A percentile compares a stretch with the other conserved stretches of the same genome.
These are phyloP conservation scores for Brassica carinata DNA, from an alignment of 345 rosid species.

Conservation along the genomic window DNA sequence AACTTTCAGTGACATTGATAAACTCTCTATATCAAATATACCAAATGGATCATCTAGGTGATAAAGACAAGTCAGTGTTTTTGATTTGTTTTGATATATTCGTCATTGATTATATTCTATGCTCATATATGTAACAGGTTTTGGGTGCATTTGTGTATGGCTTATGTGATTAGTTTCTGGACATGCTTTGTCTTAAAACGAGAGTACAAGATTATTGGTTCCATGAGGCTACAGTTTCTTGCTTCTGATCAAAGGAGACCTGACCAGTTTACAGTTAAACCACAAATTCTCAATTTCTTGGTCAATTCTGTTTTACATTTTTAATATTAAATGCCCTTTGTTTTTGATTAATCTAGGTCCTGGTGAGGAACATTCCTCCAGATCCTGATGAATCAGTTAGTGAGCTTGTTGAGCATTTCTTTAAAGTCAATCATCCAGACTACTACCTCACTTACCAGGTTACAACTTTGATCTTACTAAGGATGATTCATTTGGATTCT, in stretches of 20 bases:
- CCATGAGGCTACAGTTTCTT: conserved; percentile 87
- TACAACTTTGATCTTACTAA: conserved; percentile 23
- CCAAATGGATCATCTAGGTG: conserved; percentile 75
- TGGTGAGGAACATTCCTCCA: conserved; percentile 85
- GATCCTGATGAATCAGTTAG: conserved; percentile 88
- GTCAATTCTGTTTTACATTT: background rate
- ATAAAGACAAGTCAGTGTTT: background rate
- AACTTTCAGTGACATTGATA: conserved; percentile 72
- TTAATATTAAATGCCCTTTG: background rate
- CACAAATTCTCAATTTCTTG: background rate
- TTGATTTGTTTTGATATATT: conserved; percentile 5
- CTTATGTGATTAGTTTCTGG: conserved; percentile 90
- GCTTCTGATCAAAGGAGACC: conserved; percentile 77
- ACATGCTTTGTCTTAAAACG: conserved; percentile 75
- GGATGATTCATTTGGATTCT: background rate
- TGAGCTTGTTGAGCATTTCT: conserved; percentile 87
- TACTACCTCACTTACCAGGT: conserved; percentile 88
- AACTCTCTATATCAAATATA: conserved; percentile 87
- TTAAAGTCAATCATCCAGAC: conserved; percentile 88
- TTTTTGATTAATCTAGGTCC: conserved; percentile 53
- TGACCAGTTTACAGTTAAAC: conserved; percentile 78
- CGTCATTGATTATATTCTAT: background rate
- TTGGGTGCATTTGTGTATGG: conserved; percentile 91
- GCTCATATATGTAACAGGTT: conserved; percentile 51
- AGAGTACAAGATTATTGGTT: conserved; percentile 75